These are phyloP conservation scores for Hypomontagnella submonticulosa DNA, from an alignment of 495 filamentous ascomycete genomes.

Conservation along the genomic window DNA sequence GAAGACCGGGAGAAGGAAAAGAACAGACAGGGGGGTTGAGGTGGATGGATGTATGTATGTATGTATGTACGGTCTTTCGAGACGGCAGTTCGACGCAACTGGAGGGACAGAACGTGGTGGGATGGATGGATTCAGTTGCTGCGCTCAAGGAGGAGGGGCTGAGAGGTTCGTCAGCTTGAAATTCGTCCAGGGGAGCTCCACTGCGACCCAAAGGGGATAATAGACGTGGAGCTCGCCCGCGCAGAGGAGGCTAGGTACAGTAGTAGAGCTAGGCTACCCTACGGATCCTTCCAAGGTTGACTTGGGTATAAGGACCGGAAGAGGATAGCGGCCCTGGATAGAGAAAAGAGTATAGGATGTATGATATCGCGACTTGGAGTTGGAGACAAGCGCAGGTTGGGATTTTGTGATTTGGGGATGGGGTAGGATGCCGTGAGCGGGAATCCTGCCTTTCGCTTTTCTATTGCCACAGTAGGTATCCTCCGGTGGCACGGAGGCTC, in stretches of 20 bases:
- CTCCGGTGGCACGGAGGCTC: constrained; percentile 48
- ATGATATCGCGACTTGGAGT: constrained; percentile 25
- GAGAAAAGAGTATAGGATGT: constrained; percentile 13
- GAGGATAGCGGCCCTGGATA: constrained; percentile 9
- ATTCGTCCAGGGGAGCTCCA: constrained; percentile 40
- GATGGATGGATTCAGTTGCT: constrained; percentile 33
- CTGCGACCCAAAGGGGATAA: constrained; percentile 37
- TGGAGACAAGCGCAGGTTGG: constrained; percentile 1
- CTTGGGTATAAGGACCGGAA: constrained; percentile 16
- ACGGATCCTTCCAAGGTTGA: constrained; percentile 40
- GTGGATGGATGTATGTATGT: constrained; percentile 18
- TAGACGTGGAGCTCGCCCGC: constrained; percentile 31
- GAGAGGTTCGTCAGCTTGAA: constrained; percentile 40
- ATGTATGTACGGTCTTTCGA: constrained; percentile 34
- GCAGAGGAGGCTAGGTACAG: constrained; percentile 21
- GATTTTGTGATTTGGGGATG: constrained; percentile 2
- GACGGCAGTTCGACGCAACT: constrained; percentile 32
- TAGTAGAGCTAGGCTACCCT: not conserved
- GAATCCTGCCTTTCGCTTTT: constrained; percentile 33
- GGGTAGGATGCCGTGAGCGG: constrained; percentile 23
- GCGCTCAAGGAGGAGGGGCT: constrained; percentile 43
- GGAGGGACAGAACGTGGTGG: constrained; percentile 32
- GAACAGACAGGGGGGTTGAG: constrained; percentile 14
- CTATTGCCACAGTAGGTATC: constrained; percentile 29
- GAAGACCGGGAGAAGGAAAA: constrained; percentile 7